Evolutionary conservation across 1,284 basidiomycete genomes (phyloP), one percentile per base, ranked within the genome.

Genomic region (Cutaneotrichosporon sp.): DNA sequence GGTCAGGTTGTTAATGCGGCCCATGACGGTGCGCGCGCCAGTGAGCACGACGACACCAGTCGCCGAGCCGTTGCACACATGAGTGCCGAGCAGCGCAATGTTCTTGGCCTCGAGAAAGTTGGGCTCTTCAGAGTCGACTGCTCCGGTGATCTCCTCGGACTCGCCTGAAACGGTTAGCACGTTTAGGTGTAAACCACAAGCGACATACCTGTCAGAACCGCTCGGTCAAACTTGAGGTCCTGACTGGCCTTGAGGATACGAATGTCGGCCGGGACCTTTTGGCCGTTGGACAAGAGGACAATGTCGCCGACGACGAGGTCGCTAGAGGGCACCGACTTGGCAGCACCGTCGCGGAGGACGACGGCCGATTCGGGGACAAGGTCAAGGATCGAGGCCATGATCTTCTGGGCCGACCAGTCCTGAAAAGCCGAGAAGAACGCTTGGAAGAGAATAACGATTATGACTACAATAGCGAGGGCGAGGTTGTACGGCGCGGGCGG

Each of bases 41-140:
- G 85, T 86, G 52, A 84, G 84, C 60, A 87, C 84, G 31, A 87
- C 86, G 22, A 86, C 75, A 32, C 76, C 77, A 18, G 79, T 78
- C 59, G 85, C 87, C 31, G 76, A 83, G 7, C 88, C 88, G 56
- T 84, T 83, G 1, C 26, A 86, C 83, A 69, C 86, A 87, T 32
- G 86, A 81, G 87, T 88, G 13, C 87, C 87, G 76, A 86, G 85
- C 14, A 89, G 80, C 4, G 85, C 87, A 52, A 89, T 81, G 74
- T 89, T 89, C 67, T 83, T 81, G n/a, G 84, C 85, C 71, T 87
- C 86, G 8, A 88, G 83, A 21, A 85, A 81, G 64, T 87, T 88
- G 26, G 83, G 79, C 11, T 86, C 84, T 2, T 85, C 86, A 14
- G 75, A 71, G 30, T 86, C 83, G 50, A 86, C 73, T 2, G 82